Percentiles rank a stretch among this genome's conserved stretches.
Evolutionary conservation across 2,329 filamentous ascomycete species (phyloP).

Genomic region (Aspergillus melleus): DNA sequence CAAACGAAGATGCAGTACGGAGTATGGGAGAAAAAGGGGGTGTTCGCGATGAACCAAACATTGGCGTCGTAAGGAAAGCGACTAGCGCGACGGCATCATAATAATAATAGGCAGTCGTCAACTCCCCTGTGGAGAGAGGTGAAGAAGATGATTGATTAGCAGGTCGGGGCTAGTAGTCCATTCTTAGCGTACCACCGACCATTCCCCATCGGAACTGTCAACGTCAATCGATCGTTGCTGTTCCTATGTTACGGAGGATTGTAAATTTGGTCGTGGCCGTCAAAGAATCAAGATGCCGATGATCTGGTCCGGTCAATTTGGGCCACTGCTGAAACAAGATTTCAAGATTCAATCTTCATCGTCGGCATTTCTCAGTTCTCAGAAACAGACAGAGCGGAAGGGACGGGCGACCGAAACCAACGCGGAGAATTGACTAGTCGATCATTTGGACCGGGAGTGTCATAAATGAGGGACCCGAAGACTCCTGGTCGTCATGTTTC

Average conservation of each 20-base stretch:
- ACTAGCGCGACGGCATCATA: slow-evolving; percentile 2
- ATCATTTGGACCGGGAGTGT: neutral
- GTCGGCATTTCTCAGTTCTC: neutral
- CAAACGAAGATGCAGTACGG: too few species aligned
- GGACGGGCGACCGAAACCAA: neutral
- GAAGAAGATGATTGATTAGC: slow-evolving; percentile 4
- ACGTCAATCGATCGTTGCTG: neutral
- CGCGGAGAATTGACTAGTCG: neutral
- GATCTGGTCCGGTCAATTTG: neutral
- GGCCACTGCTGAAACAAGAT: neutral
- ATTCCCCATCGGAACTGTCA: neutral
- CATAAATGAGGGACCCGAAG: neutral
- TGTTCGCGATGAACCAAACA: neutral
- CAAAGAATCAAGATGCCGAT: neutral
- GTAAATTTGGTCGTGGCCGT: too few species aligned
- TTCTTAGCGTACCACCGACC: neutral
- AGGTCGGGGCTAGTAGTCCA: slow-evolving; percentile 1
- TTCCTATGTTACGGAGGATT: too few species aligned
- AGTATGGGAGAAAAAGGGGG: neutral
- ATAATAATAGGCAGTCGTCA: slow-evolving; percentile 6
- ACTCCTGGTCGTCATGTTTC: neutral
- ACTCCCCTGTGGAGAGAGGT: slow-evolving; percentile 6
- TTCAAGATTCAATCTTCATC: neutral
- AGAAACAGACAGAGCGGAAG: neutral
- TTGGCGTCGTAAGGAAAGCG: neutral